Percentiles rank a stretch among this genome's conserved stretches.
Evolutionary conservation across 108 stramenopile genomes (phyloP).

Genomic region (Schizochytrium sp.): DNA sequence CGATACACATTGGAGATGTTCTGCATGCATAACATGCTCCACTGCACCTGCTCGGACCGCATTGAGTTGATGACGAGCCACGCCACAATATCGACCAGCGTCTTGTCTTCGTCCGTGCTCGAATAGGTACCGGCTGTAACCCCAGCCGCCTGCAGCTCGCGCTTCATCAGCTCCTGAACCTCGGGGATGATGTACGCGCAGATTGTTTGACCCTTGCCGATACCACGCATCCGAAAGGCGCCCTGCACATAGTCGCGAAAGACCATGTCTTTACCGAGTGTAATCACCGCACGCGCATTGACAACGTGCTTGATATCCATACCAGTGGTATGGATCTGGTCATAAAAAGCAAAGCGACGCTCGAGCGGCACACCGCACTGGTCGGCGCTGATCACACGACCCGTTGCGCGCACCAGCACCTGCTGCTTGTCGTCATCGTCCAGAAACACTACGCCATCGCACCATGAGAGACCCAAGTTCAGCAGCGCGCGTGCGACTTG

Average conservation of each 20-base stretch:
- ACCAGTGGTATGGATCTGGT: conserved; percentile 55
- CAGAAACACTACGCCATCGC: conserved; percentile 49
- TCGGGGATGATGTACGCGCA: conserved; percentile 18
- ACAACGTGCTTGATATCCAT: conserved; percentile 29
- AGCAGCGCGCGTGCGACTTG: conserved; percentile 34
- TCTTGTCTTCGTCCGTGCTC: neutral
- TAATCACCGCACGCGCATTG: conserved; percentile 16
- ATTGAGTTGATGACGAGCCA: conserved; percentile 26
- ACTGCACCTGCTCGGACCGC: conserved; percentile 25
- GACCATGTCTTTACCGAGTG: conserved; percentile 30
- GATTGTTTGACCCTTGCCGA: conserved; percentile 24
- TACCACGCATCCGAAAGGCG: conserved; percentile 25
- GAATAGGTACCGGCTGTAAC: neutral
- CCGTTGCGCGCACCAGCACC: conserved; percentile 22
- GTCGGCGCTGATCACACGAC: conserved; percentile 26
- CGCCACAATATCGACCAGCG: conserved; percentile 16
- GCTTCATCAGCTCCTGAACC: conserved; percentile 21
- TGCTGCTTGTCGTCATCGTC: conserved; percentile 39
- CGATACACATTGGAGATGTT: conserved; percentile 26
- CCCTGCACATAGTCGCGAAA: conserved; percentile 30
- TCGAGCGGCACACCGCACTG: conserved; percentile 46
- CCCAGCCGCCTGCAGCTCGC: conserved; percentile 18
- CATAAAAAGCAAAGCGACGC: conserved; percentile 51
- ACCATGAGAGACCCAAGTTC: conserved; percentile 22
- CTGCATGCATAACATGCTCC: conserved; percentile 23